Evolutionary conservation across 768 basidiomycete genomes (phyloP), one percentile per base, ranked within the genome.

Genomic region (Tephrocybe sp.): DNA sequence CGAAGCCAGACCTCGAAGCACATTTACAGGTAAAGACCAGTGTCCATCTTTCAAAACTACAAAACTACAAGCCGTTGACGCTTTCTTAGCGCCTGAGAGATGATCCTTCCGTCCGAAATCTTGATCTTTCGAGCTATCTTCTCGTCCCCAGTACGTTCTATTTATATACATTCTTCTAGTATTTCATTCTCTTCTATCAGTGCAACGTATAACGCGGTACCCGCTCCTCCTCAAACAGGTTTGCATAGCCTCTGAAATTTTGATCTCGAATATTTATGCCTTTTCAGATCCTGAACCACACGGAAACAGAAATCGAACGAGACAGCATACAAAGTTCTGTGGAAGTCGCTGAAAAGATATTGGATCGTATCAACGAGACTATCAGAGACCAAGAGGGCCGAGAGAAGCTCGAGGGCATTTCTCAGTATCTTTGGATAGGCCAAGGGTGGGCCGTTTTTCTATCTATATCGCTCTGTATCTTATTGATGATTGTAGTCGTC

Each of bases 141-240:
- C 80, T 98, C 9, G 85, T 84, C n/a, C 94, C 94, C 0, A 96
- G 93, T 94, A 67, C 59, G 84, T 20, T 20, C 18, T 3, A 4
- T 39, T 12, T 20, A 12, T 3, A 4, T 4, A 21, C n/a, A n/a
- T 9, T 20, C 8, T 6, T 20, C n/a, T 39, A 17, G 17, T 39
- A 21, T 21, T n/a, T 8, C 7, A 3, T 43, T 20, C n/a, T 20
- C 25, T 33, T 26, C 21, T 28, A 12, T 36, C 41, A 93, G 91
- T 95, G 93, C 93, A 97, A 83, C 85, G 96, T 8, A 85, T 98
- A 50, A 97, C 96, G 0, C 79, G 93, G 50, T 99, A 98, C 64
- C 96, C 96, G 0, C 75, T 99, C 0, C 76, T 98, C 26, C 85
- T 98, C 57, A 84, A 85, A 48, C 90, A 92, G 69, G 85, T 83